Conservation (phyloP, 1,139 yeast genomes). For the Zygosaccharomyces pseudobailii region DNA sequence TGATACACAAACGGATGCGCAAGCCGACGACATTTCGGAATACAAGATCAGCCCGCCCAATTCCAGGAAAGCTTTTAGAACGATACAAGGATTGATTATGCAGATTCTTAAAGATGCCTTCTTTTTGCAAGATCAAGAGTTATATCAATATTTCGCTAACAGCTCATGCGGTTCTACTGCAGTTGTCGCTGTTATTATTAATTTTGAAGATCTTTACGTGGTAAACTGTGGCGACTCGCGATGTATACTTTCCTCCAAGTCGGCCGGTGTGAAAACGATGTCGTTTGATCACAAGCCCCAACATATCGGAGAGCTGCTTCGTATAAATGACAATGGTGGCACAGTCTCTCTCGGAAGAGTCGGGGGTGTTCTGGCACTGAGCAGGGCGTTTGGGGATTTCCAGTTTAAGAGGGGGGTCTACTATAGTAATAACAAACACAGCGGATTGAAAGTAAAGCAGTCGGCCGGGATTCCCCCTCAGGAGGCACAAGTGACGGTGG, state of each 20-base stretch:
- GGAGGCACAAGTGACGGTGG: slow-evolving; percentile 52
- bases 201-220: slow-evolving; percentile 44
- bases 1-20: slow-evolving; percentile 3
- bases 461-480: slow-evolving; percentile 32
- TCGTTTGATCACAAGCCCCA: slow-evolving; percentile 77
- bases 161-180: slow-evolving; percentile 69
- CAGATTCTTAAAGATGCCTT: slow-evolving; percentile 46
- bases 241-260: slow-evolving; percentile 47
- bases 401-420: slow-evolving; percentile 50
- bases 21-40: slow-evolving; percentile 5
- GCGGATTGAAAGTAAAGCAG: slow-evolving; percentile 24
- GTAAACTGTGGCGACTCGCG: slow-evolving; percentile 78
- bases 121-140: slow-evolving; percentile 51
- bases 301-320: slow-evolving; percentile 65
- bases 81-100: slow-evolving; percentile 40
- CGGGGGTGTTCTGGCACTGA: slow-evolving; percentile 66
- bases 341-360: slow-evolving; percentile 64
- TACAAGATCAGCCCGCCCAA: slow-evolving; percentile 11
- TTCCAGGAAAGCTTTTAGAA: slow-evolving; percentile 22
- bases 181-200: slow-evolving; percentile 49
- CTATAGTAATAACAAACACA: slow-evolving; percentile 36
- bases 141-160: slow-evolving; percentile 40
- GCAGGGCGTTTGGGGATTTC: slow-evolving; percentile 76
- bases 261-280: slow-evolving; percentile 47
- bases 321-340: slow-evolving; percentile 73